phyloP scores from a whole-genome alignment of 495 filamentous ascomycete species.

The Ramalina intermedia region DNA sequence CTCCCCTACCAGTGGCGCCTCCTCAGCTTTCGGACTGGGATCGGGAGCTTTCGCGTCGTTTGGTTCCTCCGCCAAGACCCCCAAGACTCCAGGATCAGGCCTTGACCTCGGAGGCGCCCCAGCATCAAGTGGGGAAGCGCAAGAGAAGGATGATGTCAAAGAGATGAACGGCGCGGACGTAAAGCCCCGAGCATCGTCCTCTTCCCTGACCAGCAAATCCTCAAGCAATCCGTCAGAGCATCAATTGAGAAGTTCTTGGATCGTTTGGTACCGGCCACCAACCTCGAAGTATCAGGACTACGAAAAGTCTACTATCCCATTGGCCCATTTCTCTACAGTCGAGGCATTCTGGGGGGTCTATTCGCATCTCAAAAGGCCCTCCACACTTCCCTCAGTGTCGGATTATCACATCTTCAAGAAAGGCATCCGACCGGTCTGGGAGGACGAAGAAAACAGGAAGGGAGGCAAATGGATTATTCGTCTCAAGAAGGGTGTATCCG shows the following conservation, averaged over 20 bases:
- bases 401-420: conserved; percentile 98
- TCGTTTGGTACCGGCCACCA: conserved; percentile 91
- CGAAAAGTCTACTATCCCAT: conserved; percentile 83
- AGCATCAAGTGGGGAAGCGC: conserved; percentile 50
- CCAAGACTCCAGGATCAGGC: conserved; percentile 72
- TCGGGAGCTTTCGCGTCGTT: conserved; percentile 95
- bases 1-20: conserved; percentile 75
- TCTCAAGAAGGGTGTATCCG: conserved; percentile 89
- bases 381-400: conserved; percentile 74
- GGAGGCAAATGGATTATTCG: conserved; percentile 96
- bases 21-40: conserved; percentile 84
- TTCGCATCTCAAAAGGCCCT: conserved; percentile 79
- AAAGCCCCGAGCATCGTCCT: conserved; percentile 28
- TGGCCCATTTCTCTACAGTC: conserved; percentile 66
- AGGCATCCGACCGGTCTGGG: conserved; percentile 93
- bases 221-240: conserved; percentile 35
- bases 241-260: conserved; percentile 73
- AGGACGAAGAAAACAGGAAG: conserved; percentile 90
- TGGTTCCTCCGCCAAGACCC: conserved; percentile 66
- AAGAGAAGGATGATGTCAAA: conserved; percentile 41
- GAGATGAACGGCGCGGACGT: conserved; percentile 31
- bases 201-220: conserved; percentile 23
- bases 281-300: conserved; percentile 96
- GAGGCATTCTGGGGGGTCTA: conserved; percentile 94
- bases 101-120: conserved; percentile 50